Base-by-base conservation (phyloP, 768 basidiomycete genomes). In the Pisolithus albus region DNA sequence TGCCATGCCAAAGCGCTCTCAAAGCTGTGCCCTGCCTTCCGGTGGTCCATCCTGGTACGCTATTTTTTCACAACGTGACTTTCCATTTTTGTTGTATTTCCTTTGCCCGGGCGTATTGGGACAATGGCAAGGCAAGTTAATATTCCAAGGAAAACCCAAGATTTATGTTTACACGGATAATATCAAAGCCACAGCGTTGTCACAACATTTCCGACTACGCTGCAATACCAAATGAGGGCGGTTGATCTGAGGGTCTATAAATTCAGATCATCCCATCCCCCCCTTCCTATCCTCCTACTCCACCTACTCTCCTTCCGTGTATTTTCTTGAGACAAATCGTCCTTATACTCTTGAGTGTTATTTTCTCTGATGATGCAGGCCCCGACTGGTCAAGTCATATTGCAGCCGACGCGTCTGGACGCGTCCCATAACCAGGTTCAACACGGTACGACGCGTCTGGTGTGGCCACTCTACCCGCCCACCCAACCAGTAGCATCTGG, bases 1-100 rank as follows among this genome's bases (percentile, higher is more conserved):
- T 26, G 42, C 41, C 32, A 23, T 32, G 48, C 26, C 52, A 53
- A 53, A 53, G 52, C 52, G 52, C 19, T 38, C 41, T 44, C 42
- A 38, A 37, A 38, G 52, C 47, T 53, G 52, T 53, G 43, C 24
- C 45, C 11, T 15, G 34, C 34, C 34, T 34, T 5, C 34, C 11
- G 34, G 34, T 34, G 37, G 36, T 16, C 26, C 21, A 24, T 32
- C 21, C 39, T 18, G 37, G 52, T 50, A 44, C 48, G 36, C 50
- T 21, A 40, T 36, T 53, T 42, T 24, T 24, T 45, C 2, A 11
- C 18, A 28, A 13, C 24, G 15, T 26, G n/a, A 16, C 28, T 45
- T 26, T 26, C 43, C 16, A 16, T 26, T 45, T 45, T 45, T 42
- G 24, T 26, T 26, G 18, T 45, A 24, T 45, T 45, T 45, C 15